Base-by-base conservation (phyloP, 208 protist genomes). In the Tritrichomonas musculus region DNA sequence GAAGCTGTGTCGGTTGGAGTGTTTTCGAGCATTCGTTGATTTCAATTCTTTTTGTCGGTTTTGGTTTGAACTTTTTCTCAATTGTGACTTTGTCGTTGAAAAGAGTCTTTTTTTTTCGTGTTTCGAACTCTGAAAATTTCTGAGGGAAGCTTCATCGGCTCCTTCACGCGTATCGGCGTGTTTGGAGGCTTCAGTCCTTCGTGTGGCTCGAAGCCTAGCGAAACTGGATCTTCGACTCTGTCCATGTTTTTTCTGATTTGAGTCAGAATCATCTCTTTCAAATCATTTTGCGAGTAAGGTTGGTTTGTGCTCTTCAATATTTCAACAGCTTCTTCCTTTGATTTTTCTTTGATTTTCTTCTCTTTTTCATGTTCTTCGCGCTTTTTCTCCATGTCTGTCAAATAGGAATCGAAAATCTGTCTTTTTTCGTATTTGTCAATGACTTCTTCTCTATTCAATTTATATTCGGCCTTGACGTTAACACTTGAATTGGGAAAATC, bases 1-100 rank as follows among this genome's bases (percentile, higher is more conserved):
- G 44, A n/a, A 53, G n/a, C 57, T 88, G 77, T 1, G 47, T 33
- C 22, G 77, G 41, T 20, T 41, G 27, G 0, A 88, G 30, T 53
- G 13, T 1, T 39, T 88, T 88, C 17, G 47, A 25, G 47, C 77
- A 88, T 39, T 88, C 77, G 11, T 44, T 47, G 4, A 88, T 57
- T 88, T 88, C 77, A 60, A 20, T 11, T 53, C 39, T 60, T 20
- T 25, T 88, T 57, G 77, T 88, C 57, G 77, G 77, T 88, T 88
- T 88, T 14, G 41, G 33, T 57, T 50, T 88, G 17, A 88, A 88
- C 57, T 33, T 47, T 57, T 88, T 88, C 17, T 1, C 17, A 36
- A 17, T 36, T 57, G 33, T 53, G 13, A 17, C 47, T 88, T 57
- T 88, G 9, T 88, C 64, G 30, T 69, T 69, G 30, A 69, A 69